phyloP scores from a whole-genome alignment of 352 stramenopile genomes.

The Pythium insidiosum region DNA sequence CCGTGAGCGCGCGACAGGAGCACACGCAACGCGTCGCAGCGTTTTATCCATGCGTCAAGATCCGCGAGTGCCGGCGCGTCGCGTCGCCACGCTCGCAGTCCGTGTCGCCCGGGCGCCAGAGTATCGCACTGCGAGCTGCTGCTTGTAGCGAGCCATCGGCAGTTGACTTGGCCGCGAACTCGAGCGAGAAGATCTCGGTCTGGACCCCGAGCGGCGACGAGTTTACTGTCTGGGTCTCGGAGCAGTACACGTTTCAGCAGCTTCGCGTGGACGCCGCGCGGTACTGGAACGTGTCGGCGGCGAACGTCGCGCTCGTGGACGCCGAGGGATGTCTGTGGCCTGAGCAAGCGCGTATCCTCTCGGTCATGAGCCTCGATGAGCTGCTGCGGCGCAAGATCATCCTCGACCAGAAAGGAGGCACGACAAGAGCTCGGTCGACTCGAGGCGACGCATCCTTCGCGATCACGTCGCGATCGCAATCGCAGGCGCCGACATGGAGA shows the following conservation, averaged over 20 bases:
- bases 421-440: too few relatives aligned
- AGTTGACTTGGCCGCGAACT: too few relatives aligned
- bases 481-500: not conserved
- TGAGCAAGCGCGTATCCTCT: conserved; percentile 63
- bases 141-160: too few relatives aligned
- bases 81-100: too few relatives aligned
- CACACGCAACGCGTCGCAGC: conserved; percentile 41
- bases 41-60: conserved; percentile 66
- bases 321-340: conserved; percentile 66
- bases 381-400: conserved; percentile 38
- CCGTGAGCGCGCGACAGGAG: conserved; percentile 55
- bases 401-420: conserved; percentile 36
- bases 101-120: too few relatives aligned
- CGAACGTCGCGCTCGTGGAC: conserved; percentile 40
- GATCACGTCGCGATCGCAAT: not conserved
- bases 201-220: conserved; percentile 39
- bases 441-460: too few relatives aligned
- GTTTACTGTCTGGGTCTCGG: conserved; percentile 57
- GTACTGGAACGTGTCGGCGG: conserved; percentile 54
- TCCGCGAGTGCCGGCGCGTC: conserved; percentile 30
- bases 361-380: conserved; percentile 43
- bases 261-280: conserved; percentile 52
- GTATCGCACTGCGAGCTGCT: too few relatives aligned
- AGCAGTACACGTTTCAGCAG: conserved; percentile 72
- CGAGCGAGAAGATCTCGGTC: conserved; percentile 43